phyloP scores from a whole-genome alignment of 2,329 filamentous ascomycete species.

The Colletotrichum sp. region DNA sequence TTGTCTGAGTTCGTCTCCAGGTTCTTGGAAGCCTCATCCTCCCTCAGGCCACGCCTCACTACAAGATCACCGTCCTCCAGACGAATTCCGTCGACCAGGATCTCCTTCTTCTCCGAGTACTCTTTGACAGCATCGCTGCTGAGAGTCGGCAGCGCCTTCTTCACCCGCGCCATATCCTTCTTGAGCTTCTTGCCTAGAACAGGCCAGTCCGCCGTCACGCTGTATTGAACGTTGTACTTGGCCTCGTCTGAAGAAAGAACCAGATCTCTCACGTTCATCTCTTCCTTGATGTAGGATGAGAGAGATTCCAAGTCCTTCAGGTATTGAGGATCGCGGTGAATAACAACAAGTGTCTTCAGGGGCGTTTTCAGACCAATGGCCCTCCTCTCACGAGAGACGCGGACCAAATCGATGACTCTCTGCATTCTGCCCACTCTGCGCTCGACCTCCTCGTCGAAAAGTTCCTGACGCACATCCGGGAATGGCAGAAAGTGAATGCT shows the following conservation, averaged over 20 bases:
- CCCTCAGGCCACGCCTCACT: conserved; percentile 79
- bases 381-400: conserved; percentile 84
- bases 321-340: conserved; percentile 83
- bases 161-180: conserved; percentile 90
- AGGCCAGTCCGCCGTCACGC: conserved; percentile 89
- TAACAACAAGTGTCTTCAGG: conserved; percentile 85
- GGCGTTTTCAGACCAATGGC: conserved; percentile 89
- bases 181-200: conserved; percentile 96
- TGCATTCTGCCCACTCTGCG: conserved; percentile 91
- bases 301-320: conserved; percentile 86
- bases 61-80: conserved; percentile 83
- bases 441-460: conserved; percentile 88
- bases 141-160: conserved; percentile 83
- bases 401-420: conserved; percentile 88
- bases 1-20: conserved; percentile 88
- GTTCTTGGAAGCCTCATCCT: conserved; percentile 72
- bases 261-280: conserved; percentile 88
- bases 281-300: conserved; percentile 87
- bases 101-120: conserved; percentile 75
- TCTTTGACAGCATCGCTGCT: conserved; percentile 81
- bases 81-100: conserved; percentile 84
- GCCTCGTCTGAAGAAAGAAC: conserved; percentile 86
- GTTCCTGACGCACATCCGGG: conserved; percentile 85
- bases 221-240: conserved; percentile 92
- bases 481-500: conserved; percentile 94